These are phyloP conservation scores for Lepidopterella palustris DNA, from an alignment of 495 filamentous ascomycete genomes.

Conservation along the genomic window DNA sequence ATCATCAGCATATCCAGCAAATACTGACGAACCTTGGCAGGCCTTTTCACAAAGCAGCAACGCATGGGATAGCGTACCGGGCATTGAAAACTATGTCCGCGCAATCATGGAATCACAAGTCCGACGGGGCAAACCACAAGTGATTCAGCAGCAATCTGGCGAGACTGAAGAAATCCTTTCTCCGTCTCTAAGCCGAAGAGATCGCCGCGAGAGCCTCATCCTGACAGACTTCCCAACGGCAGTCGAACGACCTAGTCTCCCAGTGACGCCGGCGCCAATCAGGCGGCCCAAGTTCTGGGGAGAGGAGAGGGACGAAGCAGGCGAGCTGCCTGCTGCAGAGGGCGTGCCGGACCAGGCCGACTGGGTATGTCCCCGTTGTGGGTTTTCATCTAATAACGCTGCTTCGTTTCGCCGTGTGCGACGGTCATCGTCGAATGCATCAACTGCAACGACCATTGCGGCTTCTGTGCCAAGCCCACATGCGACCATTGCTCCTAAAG, in stretches of 20 bases:
- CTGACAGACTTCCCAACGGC: conserved; percentile 84
- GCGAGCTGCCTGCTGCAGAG: conserved; percentile 61
- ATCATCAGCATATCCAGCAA: conserved; percentile 4
- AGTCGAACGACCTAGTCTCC: conserved; percentile 77
- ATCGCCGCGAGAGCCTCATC: conserved; percentile 49
- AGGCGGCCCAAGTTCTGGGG: conserved; percentile 49
- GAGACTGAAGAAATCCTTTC: conserved; percentile 16
- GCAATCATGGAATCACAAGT: conserved; percentile 58
- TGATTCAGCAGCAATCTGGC: conserved; percentile 32
- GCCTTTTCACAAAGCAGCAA: conserved; percentile 57
- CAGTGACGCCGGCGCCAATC: conserved; percentile 80
- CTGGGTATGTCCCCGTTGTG: conserved; percentile 72
- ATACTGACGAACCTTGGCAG: conserved; percentile 50
- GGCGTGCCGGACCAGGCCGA: conserved; percentile 79
- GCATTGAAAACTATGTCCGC: conserved; percentile 75
- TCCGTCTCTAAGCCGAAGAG: conserved; percentile 15
- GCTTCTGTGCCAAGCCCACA: neutral
- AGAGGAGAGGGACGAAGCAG: conserved; percentile 47
- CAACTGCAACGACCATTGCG: conserved; percentile 14
- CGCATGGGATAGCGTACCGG: conserved; percentile 81
- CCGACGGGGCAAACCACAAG: conserved; percentile 48
- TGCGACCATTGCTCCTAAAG: neutral
- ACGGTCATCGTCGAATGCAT: conserved; percentile 12
- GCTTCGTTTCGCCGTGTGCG: conserved; percentile 18
- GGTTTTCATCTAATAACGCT: conserved; percentile 24